Conservation (phyloP, 345 rosid species). For the Linum usitatissimum region DNA sequence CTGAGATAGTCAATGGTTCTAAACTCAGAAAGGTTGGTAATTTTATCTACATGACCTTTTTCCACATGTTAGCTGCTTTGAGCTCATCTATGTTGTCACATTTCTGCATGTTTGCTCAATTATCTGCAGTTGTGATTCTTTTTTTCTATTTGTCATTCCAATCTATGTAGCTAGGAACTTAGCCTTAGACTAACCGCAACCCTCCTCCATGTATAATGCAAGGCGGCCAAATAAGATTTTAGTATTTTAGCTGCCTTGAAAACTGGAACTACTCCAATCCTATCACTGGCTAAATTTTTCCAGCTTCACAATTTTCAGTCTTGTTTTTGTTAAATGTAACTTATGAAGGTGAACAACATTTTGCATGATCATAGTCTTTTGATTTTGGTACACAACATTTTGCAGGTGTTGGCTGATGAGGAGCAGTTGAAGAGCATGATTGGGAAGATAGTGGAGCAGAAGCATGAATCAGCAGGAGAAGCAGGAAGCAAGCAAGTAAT, state of each 20-base stretch:
- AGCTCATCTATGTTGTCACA: not conserved
- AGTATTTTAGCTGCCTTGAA: too few relatives aligned
- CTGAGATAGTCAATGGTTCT: constrained; percentile 53
- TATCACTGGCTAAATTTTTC: too few relatives aligned
- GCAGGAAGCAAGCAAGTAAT: constrained; percentile 20
- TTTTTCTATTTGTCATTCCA: not conserved
- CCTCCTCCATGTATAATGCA: too few relatives aligned
- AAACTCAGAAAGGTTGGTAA: constrained; percentile 48
- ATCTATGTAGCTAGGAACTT: not conserved
- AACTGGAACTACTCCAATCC: too few relatives aligned
- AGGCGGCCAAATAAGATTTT: too few relatives aligned
- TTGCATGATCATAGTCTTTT: constrained; percentile 2
- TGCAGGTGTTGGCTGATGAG: constrained; percentile 54
- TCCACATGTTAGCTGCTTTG: not conserved
- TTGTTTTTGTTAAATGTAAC: too few relatives aligned
- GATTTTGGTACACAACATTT: constrained; percentile 2
- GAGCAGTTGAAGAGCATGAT: constrained; percentile 29
- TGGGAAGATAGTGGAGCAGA: constrained; percentile 29
- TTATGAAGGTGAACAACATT: too few relatives aligned
- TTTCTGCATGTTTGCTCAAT: not conserved
- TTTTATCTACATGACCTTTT: not conserved
- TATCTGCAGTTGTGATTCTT: not conserved
- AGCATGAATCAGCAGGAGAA: constrained; percentile 16
- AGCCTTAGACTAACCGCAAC: too few relatives aligned
- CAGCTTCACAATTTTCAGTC: too few relatives aligned